Evolutionary conservation across 2,329 filamentous ascomycete genomes (phyloP), one percentile per base, ranked within the genome.

Genomic region (Onygenales sp.): DNA sequence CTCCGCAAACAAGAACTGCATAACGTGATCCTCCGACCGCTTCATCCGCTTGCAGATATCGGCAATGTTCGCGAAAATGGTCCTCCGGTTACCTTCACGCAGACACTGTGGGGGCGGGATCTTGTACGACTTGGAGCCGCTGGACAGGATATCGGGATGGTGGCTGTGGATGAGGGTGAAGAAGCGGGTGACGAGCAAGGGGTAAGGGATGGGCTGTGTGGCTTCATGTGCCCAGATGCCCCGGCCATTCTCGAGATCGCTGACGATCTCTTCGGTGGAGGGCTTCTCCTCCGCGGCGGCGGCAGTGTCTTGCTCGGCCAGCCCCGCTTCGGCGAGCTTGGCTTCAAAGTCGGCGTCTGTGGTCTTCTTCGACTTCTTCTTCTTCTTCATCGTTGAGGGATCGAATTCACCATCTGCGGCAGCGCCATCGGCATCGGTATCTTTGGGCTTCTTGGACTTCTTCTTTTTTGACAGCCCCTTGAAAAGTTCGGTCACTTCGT

Each of bases 41-140:
- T 98, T 98, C 91, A 98, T 97, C 66, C 92, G 85, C 82, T 95
- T 95, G 82, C 90, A 95, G 67, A 98, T 97, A 71, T 98, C 93
- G 70, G 89, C 84, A 68, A 98, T 93, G 78, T 98, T 98, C 78
- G 92, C 93, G 68, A 98, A 98, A 68, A 98, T 95, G 58, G 93
- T 98, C 85, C 95, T 95, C 83, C 95, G 94, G 84, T 98, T 98
- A 72, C 93, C 93, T 90, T 98, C 93, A 77, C 93, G 91, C 69
- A 97, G 84, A 77, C 93, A 97, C 78, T 98, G 93, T 50, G 93
- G 93, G 51, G 93, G 93, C 51, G 93, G 93, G 63, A 98, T 98
- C 84, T 97, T 97, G 84, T 97, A 98, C 74, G 87, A 94, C 80
- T 90, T 93, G 66, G 85, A 84, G 61, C 89, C 89, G 70, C 84